Evolutionary conservation across 169 alveolate species (phyloP), one percentile per base, ranked within the genome.

Genomic region (Plasmodium cynomolgi): DNA sequence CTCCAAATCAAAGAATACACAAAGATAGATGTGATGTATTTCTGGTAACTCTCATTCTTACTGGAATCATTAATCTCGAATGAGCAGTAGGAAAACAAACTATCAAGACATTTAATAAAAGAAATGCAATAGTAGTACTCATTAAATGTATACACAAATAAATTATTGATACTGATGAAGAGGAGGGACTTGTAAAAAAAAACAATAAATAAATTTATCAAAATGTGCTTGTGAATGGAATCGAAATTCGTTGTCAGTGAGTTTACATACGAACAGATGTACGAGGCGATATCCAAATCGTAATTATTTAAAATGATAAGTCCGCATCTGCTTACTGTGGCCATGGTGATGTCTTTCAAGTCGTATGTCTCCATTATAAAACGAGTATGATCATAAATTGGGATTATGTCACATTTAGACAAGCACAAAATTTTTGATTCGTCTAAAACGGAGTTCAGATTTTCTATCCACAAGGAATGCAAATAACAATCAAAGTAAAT

Each of bases 401-500:
- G 97, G 15, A 99, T 96, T 54, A 99, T 96, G 95, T 98, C 99
- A 33, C 99, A 99, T 79, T 98, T 98, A 4, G 99, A 99, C 37
- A 99, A 96, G 8, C 99, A 98, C n/a, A 99, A 96, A 41, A 99
- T 97, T 95, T 98, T 98, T 95, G 99, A 99, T 96, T 99, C 99
- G 93, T 99, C 99, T 79, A 99, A 97, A 3, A 99, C 99, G 3
- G 99, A 98, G 97, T 99, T 99, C 82, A 99, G 97, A 82, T 98
- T 99, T 95, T 99, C 99, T 44, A 99, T 99, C 99, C 99, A 99
- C 82, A 99, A 99, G 17, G 99, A 99, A 90, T 99, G 99, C 2
- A 99, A 99, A 91, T 99, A 99, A 29, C 99, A 99, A 96, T 99
- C 99, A 93, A 99, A 99, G 75, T 99, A 98, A 75, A 99, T 98